Conservation (phyloP, 768 basidiomycete genomes). For the Suillus subluteus region DNA sequence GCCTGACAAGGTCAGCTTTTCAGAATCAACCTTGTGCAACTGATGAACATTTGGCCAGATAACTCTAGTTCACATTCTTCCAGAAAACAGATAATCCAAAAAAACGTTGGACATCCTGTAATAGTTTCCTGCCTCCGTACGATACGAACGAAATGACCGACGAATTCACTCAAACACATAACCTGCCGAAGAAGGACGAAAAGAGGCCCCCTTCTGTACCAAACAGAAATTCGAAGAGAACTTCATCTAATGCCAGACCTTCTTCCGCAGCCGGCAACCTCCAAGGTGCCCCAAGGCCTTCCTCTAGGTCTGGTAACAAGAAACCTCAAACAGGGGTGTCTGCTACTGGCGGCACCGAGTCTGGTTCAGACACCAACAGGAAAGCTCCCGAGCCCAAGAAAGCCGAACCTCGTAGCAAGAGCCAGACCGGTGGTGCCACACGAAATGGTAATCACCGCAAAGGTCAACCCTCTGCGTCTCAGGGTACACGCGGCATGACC, state of each 20-base stretch:
- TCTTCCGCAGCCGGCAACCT: constrained; percentile 45
- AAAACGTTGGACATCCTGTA: constrained; percentile 42
- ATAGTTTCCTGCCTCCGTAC: constrained; percentile 41
- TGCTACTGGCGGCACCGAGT: constrained; percentile 52
- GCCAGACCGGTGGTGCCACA: constrained; percentile 48
- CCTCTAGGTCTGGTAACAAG: constrained; percentile 71
- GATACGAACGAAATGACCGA: constrained; percentile 91
- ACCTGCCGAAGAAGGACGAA: constrained; percentile 63
- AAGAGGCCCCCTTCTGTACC: constrained; percentile 57
- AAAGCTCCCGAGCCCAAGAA: constrained; percentile 60
- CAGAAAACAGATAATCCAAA: constrained; percentile 55
- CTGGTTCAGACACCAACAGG: constrained; percentile 73
- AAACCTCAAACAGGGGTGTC: constrained; percentile 41
- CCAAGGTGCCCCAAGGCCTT: constrained; percentile 56
- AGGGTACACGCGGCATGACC: constrained; percentile 53
- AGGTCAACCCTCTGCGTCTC: constrained; percentile 59
- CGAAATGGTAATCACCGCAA: constrained; percentile 58
- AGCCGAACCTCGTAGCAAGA: constrained; percentile 59
- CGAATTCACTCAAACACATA: constrained; percentile 61
- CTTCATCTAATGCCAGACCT: constrained; percentile 46
- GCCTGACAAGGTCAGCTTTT: constrained; percentile 46
- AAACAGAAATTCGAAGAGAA: constrained; percentile 63
- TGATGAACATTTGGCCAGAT: constrained; percentile 13
- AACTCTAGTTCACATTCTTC: constrained; percentile 22
- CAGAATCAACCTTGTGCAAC: neutral